phyloP scores from a whole-genome alignment of 345 rosid species.

The Melastoma malabathricum region DNA sequence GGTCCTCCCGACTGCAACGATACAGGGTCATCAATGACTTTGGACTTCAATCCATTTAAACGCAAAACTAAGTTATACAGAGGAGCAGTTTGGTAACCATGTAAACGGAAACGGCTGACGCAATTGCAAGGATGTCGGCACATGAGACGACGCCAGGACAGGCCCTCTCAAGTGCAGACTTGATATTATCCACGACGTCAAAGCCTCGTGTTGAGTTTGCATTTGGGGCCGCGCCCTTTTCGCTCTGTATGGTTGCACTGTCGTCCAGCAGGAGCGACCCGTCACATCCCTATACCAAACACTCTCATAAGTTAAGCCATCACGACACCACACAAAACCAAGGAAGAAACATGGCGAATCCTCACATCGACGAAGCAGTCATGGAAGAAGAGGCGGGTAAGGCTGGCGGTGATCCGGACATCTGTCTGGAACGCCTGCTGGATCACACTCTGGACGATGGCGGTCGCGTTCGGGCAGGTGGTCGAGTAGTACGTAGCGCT shows the following conservation, averaged over 20 bases:
- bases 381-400: conserved; percentile 72
- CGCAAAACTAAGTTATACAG: neutral
- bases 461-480: conserved; percentile 53
- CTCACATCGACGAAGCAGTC: conserved; percentile 76
- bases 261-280: conserved; percentile 51
- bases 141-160: conserved; percentile 72
- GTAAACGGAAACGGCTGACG: conserved; percentile 46
- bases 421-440: conserved; percentile 54
- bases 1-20: conserved; percentile 65
- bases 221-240: conserved; percentile 43
- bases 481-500: conserved; percentile 37
- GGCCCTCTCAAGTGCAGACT: conserved; percentile 44
- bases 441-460: conserved; percentile 33
- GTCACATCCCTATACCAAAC: conserved; percentile 45
- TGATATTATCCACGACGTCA: conserved; percentile 49
- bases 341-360: neutral
- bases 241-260: conserved; percentile 35
- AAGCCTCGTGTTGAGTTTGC: conserved; percentile 49
- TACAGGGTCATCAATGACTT: neutral
- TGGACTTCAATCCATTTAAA: neutral
- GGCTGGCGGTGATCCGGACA: conserved; percentile 57
- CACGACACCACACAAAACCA: no score
- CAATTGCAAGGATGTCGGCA: conserved; percentile 59
- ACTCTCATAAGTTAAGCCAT: neutral
- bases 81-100: conserved; percentile 19